Evolutionary conservation across 2,329 filamentous ascomycete genomes (phyloP), one percentile per base, ranked within the genome.

Genomic region (Scopulariopsis brevicaulis): DNA sequence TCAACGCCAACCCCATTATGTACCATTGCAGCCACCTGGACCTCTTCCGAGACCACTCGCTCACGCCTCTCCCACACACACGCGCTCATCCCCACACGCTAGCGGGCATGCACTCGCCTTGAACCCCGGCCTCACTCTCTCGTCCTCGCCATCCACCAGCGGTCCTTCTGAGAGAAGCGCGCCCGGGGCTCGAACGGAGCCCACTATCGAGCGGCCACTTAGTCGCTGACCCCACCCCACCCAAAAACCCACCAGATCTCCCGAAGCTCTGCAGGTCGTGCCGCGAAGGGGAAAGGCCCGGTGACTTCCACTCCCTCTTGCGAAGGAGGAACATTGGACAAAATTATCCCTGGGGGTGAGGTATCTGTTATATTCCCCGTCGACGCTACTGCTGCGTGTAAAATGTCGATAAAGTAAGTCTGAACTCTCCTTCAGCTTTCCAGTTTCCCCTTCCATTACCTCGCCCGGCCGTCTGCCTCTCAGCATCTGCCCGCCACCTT

Each of bases 371-470:
- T 52, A 48, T 43, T 53, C 48, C n/a, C 55, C 48, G 48, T 52
- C 55, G 51, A 32, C 51, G 51, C 51, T 24, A 24, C 46, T 7
- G 20, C 8, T 50, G n/a, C 40, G n/a, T 51, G 20, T n/a, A 61
- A 59, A 68, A 79, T 79, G 77, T 79, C 77, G 68, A 78, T 79
- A 76, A 79, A 79, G 77, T 79, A 73, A 74, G 74, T 73, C 67
- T 67, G 51, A 43, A 59, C 60, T 59, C 54, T 57, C 54, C 57
- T 58, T 54, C 56, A 25, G 59, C 46, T 58, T 20, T 58, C 28
- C 53, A 15, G 55, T 54, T 59, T 53, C 64, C 61, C 20, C 46
- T 12, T 50, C 46, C 46, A 24, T 50, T 65, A 65, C 60, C 60
- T 62, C 63, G 64, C 35, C 28, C 28, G 28, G 28, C 28, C 28